Evolutionary conservation across 441 rosid species (phyloP).

Genomic region (Adansonia rubrostipa): DNA sequence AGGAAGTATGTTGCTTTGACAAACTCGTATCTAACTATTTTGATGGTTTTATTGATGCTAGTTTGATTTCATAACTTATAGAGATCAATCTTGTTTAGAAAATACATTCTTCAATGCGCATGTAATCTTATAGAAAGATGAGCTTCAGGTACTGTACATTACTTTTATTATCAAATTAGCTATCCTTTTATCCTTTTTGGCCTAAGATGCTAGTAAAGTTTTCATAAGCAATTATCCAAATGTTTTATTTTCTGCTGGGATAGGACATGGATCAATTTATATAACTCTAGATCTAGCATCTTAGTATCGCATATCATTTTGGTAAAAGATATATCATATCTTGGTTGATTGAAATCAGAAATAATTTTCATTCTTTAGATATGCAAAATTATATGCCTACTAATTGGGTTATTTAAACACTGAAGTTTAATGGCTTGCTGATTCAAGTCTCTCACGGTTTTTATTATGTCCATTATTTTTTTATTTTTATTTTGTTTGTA

Average conservation of each 20-base stretch:
- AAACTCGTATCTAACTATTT: constrained; percentile 73
- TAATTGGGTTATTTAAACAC: not conserved
- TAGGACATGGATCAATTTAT: not conserved
- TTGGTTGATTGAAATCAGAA: not conserved
- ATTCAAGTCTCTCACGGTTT: not conserved
- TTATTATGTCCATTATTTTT: constrained; percentile 4
- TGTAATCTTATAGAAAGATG: not conserved
- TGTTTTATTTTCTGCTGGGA: not conserved
- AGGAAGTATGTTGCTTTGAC: constrained; percentile 75
- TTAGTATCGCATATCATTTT: not conserved
- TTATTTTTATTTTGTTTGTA: constrained; percentile 35
- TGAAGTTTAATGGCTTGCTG: constrained; percentile 21
- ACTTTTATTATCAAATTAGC: not conserved
- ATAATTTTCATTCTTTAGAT: too few relatives aligned
- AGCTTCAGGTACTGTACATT: not conserved
- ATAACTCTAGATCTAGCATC: too few relatives aligned
- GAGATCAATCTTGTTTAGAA: not conserved
- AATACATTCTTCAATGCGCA: not conserved
- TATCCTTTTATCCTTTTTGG: not conserved
- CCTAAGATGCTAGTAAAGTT: not conserved
- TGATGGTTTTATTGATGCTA: constrained; percentile 49
- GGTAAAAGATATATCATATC: not conserved
- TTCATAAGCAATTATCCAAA: not conserved
- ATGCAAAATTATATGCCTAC: not conserved
- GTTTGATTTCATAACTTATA: not conserved